Evolutionary conservation across 768 basidiomycete genomes (phyloP).

Genomic region (Russula emetica): DNA sequence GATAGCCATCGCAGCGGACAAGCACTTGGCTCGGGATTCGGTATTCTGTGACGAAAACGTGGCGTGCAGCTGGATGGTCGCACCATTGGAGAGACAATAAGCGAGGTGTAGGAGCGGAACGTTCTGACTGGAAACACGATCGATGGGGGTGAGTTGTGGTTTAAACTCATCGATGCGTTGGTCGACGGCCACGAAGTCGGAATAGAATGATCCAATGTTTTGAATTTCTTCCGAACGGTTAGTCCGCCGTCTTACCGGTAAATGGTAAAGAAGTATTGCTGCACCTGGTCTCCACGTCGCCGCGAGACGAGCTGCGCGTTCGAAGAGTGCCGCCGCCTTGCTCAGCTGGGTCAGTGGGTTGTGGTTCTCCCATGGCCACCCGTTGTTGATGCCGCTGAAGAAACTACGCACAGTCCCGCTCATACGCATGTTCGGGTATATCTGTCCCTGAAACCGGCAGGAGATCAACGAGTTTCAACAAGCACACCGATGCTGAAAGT

Average conservation of each 20-base stretch:
- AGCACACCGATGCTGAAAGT: too few relatives aligned
- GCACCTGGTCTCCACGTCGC: conserved; percentile 37
- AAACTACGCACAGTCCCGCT: conserved; percentile 49
- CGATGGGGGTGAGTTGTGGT: conserved; percentile 28
- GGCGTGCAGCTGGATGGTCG: conserved; percentile 34
- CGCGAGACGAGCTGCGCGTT: conserved; percentile 51
- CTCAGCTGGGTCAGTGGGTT: conserved; percentile 43
- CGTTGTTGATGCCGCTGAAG: conserved; percentile 38
- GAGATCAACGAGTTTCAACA: conserved; percentile 35
- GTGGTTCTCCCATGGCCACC: conserved; percentile 35
- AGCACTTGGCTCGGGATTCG: conserved; percentile 25
- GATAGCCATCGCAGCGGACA: conserved; percentile 23
- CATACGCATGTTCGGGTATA: conserved; percentile 44
- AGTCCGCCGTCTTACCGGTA: not conserved
- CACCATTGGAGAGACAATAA: conserved; percentile 32
- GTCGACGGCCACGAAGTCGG: conserved; percentile 32
- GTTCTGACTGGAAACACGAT: conserved; percentile 23
- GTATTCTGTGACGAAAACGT: conserved; percentile 27
- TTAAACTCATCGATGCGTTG: conserved; percentile 34
- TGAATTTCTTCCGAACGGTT: conserved; percentile 7
- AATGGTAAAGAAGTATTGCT: conserved; percentile 17
- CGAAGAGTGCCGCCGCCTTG: conserved; percentile 57
- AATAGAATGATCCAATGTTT: conserved; percentile 28
- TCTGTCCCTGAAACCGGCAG: conserved; percentile 38
- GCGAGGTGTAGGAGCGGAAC: conserved; percentile 30